Base-by-base conservation (phyloP, 345 rosid species). In the Eucalyptus caleyi region DNA sequence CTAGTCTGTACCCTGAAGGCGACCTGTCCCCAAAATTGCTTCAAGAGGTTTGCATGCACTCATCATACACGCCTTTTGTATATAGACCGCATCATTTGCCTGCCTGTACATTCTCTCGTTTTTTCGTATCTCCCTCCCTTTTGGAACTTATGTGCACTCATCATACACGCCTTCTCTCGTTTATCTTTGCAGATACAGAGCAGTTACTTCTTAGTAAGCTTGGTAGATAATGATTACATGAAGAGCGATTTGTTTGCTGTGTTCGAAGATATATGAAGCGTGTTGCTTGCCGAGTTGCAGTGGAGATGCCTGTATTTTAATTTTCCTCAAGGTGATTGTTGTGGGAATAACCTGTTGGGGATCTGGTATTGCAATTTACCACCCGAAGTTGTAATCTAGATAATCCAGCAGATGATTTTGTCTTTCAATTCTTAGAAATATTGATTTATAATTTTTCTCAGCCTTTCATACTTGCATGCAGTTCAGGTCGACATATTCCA, bases 191-290 rank as follows among this genome's bases (percentile, higher is more conserved):
- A 97, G 99, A 94, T 97, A 89, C 95, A 97, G 91, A 94, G 92
- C 92, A 94, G 90, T 93, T 94, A 94, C 95, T 97, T 90, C 90
- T 92, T 97, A 95, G 99, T 95, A 44, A 97, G 99, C 94, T 95
- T 97, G 95, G 99, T 96, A 21, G 99, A 96, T 87, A 96, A 97
- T 9, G 97, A 97, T 62, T 96, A 95, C 92, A 89, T 97, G 90
- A 86, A 93, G 26, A 94, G 98, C 21, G 93, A 97, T 87, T 92
- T 97, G 62, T 97, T 96, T 11, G 77, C 94, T 15, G 95, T 92
- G 62, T 96, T 97, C 53, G 92, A 94, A 7, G 96, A 93, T 89
- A 90, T 95, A 87, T 97, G 92, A 95, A 91, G 54, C 15, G 50
- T 50, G 51, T 45, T 65, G 86, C 87, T 56, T 69, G 18, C 69